Evolutionary conservation across 352 stramenopile species (phyloP).

Genomic region (Thalassiosira sp.): DNA sequence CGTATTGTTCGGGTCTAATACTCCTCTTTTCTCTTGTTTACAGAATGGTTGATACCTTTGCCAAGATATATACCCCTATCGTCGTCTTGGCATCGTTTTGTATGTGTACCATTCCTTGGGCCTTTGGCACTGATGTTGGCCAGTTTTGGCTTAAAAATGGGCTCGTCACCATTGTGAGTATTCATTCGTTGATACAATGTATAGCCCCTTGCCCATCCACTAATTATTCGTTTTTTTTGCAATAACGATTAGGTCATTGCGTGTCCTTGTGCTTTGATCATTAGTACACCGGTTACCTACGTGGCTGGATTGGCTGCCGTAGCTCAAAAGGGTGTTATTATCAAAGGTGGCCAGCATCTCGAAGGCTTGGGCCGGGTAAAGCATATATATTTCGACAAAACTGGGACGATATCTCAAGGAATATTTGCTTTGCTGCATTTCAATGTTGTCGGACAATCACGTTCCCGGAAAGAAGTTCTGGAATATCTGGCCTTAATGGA

Average conservation of each 20-base stretch:
- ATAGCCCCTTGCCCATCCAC: neutral
- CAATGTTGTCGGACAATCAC: conserved; percentile 11
- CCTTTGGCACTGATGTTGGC: conserved; percentile 56
- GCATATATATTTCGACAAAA: conserved; percentile 89
- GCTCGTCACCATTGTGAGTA: conserved; percentile 70
- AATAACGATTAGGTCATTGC: conserved; percentile 56
- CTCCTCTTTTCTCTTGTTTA: no score
- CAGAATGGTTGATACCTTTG: conserved; percentile 76
- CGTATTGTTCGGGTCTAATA: no score
- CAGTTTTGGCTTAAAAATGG: conserved; percentile 66
- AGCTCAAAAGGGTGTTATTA: conserved; percentile 76
- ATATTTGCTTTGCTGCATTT: conserved; percentile 70
- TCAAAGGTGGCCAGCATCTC: conserved; percentile 77
- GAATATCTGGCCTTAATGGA: conserved; percentile 72
- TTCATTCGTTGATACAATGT: neutral
- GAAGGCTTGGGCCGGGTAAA: conserved; percentile 69
- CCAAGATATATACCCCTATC: conserved; percentile 78
- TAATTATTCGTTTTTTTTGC: neutral
- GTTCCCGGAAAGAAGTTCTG: conserved; percentile 49
- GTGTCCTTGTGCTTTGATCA: conserved; percentile 83
- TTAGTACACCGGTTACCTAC: conserved; percentile 83
- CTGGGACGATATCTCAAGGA: conserved; percentile 89
- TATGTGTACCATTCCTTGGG: conserved; percentile 82
- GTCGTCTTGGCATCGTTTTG: conserved; percentile 62
- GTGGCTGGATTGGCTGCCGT: conserved; percentile 76